A percentile compares a stretch with the other conserved stretches of the same genome.
Evolutionary conservation across 176 grass and related monocot species (phyloP).

Genomic region (Raddia distichophylla): DNA sequence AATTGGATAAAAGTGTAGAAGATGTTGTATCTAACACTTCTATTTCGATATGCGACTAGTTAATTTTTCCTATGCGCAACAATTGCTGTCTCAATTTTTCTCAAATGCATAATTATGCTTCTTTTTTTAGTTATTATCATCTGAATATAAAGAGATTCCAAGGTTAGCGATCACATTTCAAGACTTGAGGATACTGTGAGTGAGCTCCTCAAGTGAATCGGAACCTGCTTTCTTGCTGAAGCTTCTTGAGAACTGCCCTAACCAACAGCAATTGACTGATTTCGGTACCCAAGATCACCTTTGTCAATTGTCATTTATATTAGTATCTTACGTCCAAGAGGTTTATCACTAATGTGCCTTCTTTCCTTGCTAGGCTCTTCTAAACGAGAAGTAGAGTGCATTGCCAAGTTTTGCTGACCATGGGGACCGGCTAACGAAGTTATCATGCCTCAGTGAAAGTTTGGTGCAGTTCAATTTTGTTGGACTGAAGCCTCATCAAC

Average conservation of each 20-base stretch:
- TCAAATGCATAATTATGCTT: background rate
- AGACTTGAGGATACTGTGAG: constrained; percentile 41
- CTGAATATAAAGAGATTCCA: constrained; percentile 42
- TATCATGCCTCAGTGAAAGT: constrained; percentile 38
- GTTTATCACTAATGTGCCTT: constrained; percentile 15
- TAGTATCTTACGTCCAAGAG: constrained; percentile 2
- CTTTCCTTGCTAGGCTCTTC: constrained; percentile 39
- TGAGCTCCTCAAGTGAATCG: constrained; percentile 31
- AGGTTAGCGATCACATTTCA: constrained; percentile 39
- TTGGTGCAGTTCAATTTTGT: constrained; percentile 43
- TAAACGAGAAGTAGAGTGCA: background rate
- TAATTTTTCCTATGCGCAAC: background rate
- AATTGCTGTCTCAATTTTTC: constrained; percentile 5
- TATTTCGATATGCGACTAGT: background rate
- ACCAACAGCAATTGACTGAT: constrained; percentile 31
- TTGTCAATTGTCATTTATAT: constrained; percentile 3
- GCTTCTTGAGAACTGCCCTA: constrained; percentile 51
- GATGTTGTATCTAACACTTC: background rate
- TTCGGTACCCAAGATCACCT: constrained; percentile 40
- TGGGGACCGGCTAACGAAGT: constrained; percentile 31
- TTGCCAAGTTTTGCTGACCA: constrained; percentile 6
- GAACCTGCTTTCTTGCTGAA: constrained; percentile 42
- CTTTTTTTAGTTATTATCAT: constrained; percentile 36
- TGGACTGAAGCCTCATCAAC: constrained; percentile 39
- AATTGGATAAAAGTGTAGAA: background rate